Evolutionary conservation across 192 early-diverging fungal species (phyloP).

Genomic region (Backusella parvicylindrica): DNA sequence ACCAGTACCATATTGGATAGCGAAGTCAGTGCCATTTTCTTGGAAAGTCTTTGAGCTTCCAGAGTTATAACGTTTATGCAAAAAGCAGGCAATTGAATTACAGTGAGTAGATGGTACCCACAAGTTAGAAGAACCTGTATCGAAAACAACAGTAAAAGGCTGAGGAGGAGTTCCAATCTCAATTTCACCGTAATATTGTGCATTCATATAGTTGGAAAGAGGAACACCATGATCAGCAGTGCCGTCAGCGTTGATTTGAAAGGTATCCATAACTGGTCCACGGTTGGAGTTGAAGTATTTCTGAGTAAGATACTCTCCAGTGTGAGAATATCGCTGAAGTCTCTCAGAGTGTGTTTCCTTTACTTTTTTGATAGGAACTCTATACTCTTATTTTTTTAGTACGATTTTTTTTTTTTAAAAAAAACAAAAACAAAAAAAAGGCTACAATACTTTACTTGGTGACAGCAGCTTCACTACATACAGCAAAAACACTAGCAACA

Average conservation of each 20-base stretch:
- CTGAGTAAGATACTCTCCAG: conserved; percentile 66
- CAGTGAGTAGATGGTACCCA: conserved; percentile 97
- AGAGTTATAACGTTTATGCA: conserved; percentile 88
- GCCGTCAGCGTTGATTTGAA: conserved; percentile 53
- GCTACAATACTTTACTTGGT: conserved; percentile 14
- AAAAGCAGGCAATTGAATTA: conserved; percentile 92
- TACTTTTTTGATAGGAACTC: conserved; percentile 65
- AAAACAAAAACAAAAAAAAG: not conserved
- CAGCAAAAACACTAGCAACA: conserved; percentile 14
- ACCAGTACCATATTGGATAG: conserved; percentile 92
- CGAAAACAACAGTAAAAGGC: conserved; percentile 88
- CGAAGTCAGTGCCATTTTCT: conserved; percentile 92
- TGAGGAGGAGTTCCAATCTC: conserved; percentile 84
- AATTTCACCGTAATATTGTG: conserved; percentile 94
- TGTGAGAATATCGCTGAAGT: conserved; percentile 60
- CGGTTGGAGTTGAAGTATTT: conserved; percentile 66
- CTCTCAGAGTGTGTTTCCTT: conserved; percentile 56
- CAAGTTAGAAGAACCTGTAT: conserved; percentile 93
- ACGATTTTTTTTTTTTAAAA: not conserved
- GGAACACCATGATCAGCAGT: conserved; percentile 67
- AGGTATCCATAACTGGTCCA: conserved; percentile 32
- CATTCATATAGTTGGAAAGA: conserved; percentile 92
- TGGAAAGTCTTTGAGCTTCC: conserved; percentile 72
- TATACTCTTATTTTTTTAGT: conserved; percentile 8
- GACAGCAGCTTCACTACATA: conserved; percentile 21